Base-by-base conservation (phyloP, 2,329 filamentous ascomycete genomes). In the Clarireedia paspali region DNA sequence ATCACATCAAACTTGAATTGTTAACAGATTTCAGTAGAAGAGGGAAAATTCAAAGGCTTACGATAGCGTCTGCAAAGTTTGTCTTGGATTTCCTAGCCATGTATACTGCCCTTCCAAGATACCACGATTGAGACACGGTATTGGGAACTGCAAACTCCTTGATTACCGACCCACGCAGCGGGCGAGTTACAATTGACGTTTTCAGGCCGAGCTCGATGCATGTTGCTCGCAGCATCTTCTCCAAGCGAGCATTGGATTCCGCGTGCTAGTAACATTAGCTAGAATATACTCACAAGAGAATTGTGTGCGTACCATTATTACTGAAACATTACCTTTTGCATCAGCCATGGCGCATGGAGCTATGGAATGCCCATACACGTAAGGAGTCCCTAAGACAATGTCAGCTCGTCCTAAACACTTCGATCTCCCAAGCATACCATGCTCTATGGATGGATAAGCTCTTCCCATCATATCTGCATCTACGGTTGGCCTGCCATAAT, bases 1-100 rank as follows among this genome's bases (percentile, higher is more conserved):
- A 87, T 87, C 73, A 88, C 87, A 0, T 84, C 83, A 51, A 88
- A 83, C 65, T 80, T 83, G 65, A 86, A 70, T 67, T 6, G 71
- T 69, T 45, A 68, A 27, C 55, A 34, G 3, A 24, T 24, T 60
- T 66, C 66, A 34, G 30, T 4, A 34, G 10, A 12, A 12, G 30
- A 34, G 30, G 14, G 4, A 34, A 4, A 34, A 34, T 34, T 4
- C 30, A 34, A 34, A 34, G 30, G 30, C 30, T 34, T 34, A 34
- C 30, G 4, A 34, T 34, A 34, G 30, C 30, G 30, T 12, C 30
- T 10, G 4, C 30, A 12, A 34, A 34, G 30, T 12, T 34, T 34
- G 30, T 34, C 30, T 34, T 34, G 10, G 30, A 34, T 34, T 34
- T 12, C 30, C 10, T 34, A 34, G 30, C 40, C 40, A 44, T 44